Conservation (phyloP, 2,329 filamentous ascomycete species). For the Xylariales sp. region DNA sequence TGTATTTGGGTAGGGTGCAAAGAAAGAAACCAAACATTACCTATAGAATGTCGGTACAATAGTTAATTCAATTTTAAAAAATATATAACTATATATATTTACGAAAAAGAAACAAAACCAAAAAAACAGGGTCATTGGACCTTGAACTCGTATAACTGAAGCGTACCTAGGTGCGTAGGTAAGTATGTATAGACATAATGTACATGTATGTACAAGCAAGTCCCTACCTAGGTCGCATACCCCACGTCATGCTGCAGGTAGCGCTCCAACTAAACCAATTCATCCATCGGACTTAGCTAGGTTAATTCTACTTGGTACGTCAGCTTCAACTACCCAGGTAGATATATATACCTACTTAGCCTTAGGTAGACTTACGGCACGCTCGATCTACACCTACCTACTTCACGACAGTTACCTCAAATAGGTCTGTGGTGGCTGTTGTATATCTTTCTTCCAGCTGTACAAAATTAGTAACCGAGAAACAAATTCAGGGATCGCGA, state of each 20-base stretch:
- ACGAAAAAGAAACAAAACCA: no score
- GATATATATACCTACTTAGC: not conserved
- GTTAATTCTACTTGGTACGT: not conserved
- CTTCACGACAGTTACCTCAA: no score
- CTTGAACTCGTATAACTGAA: no score
- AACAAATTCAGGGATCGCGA: not conserved
- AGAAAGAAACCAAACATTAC: not conserved
- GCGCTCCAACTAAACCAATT: conserved; percentile 28
- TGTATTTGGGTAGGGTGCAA: not conserved
- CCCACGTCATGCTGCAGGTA: conserved; percentile 47
- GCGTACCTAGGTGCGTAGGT: no score
- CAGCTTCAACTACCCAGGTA: conserved; percentile 6
- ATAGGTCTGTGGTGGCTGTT: no score
- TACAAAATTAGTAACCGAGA: not conserved
- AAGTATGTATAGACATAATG: not conserved
- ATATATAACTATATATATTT: no score
- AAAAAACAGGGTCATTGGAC: no score
- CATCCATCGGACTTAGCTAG: conserved; percentile 6
- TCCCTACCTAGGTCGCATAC: conserved; percentile 1
- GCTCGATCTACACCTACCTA: no score
- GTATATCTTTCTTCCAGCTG: not conserved
- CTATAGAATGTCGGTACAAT: not conserved
- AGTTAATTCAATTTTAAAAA: not conserved
- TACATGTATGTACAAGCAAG: not conserved
- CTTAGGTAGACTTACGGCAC: no score